These are phyloP conservation scores for Nakazawaea molendinolei DNA, from an alignment of 805 yeast species.

Conservation along the genomic window DNA sequence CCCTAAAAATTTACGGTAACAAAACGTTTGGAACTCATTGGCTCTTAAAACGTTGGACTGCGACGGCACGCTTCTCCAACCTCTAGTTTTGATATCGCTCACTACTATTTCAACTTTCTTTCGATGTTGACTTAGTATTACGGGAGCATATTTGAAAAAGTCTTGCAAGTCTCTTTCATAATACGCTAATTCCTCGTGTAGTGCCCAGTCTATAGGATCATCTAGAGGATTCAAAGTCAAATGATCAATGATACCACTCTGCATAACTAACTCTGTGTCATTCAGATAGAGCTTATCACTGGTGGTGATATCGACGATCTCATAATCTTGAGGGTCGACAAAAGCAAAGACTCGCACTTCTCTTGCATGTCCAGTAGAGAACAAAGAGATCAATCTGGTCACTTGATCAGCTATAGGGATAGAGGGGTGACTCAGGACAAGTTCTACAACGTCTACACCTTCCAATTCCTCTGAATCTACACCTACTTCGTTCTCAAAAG, in stretches of 20 bases:
- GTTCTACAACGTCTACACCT: slow-evolving; percentile 8
- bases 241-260: slow-evolving; percentile 63
- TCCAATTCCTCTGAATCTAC: slow-evolving; percentile 11
- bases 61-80: slow-evolving; percentile 33
- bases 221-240: slow-evolving; percentile 22
- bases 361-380: slow-evolving; percentile 46
- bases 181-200: slow-evolving; percentile 16
- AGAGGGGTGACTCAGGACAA: slow-evolving; percentile 6
- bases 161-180: slow-evolving; percentile 17
- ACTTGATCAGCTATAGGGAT: slow-evolving; percentile 18
- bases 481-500: slow-evolving; percentile 4
- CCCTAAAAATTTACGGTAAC: slow-evolving; percentile 47
- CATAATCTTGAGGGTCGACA: slow-evolving; percentile 24
- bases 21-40: slow-evolving; percentile 53
- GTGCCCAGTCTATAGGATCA: slow-evolving; percentile 13
- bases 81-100: slow-evolving; percentile 61
- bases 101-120: slow-evolving; percentile 24
- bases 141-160: slow-evolving; percentile 14
- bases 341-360: slow-evolving; percentile 56
- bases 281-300: slow-evolving; percentile 5
- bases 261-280: slow-evolving; percentile 30
- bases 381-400: slow-evolving; percentile 33
- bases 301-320: slow-evolving; percentile 11
- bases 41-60: slow-evolving; percentile 42
- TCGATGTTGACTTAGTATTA: not conserved